Evolutionary conservation across 2,329 filamentous ascomycete species (phyloP), one percentile per base, ranked within the genome.

Genomic region (Epichloe aotearoae): DNA sequence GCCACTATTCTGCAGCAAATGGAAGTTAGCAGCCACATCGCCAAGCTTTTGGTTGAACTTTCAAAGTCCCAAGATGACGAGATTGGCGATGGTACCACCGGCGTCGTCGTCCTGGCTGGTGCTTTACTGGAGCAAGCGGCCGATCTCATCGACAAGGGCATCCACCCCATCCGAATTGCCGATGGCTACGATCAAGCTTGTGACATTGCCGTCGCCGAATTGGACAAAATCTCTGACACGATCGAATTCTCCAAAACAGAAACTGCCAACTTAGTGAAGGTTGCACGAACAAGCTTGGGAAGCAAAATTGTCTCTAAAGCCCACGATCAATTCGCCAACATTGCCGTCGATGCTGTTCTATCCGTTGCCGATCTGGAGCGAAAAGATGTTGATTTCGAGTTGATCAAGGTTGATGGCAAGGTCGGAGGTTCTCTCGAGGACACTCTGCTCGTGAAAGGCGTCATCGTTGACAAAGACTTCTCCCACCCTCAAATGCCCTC

Each of bases 281-380:
- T 97, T 36, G 93, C 93, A 53, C 89, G 88, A 71, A 98, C 93
- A 56, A 93, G 88, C 70, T 72, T 98, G 66, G 93, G 94, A 60
- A 95, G 88, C 78, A 98, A 98, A 76, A 98, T 98, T 65, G 93
- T 98, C 47, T 97, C 90, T 66, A 98, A 96, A 72, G 88, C 93
- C 41, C 93, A 98, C 71, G 91, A 97, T 69, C 91, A 97, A 67
- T 98, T 98, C 65, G 86, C 93, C 63, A 85, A 94, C 59, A 98
- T 98, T 62, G 93, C 93, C 50, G 89, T 98, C 44, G 93, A 98
- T 64, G 94, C 93, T 42, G 91, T 98, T 47, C 79, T 98, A 53
- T 95, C 90, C 2, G 94, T 98, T 53, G 93, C 93, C 49, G 93
- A 98, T 66, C 76, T 98, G 50, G 88, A 96, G 65, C 85, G 90